Evolutionary conservation across 768 basidiomycete genomes (phyloP).

Genomic region (Cyclocybe cylindracea): DNA sequence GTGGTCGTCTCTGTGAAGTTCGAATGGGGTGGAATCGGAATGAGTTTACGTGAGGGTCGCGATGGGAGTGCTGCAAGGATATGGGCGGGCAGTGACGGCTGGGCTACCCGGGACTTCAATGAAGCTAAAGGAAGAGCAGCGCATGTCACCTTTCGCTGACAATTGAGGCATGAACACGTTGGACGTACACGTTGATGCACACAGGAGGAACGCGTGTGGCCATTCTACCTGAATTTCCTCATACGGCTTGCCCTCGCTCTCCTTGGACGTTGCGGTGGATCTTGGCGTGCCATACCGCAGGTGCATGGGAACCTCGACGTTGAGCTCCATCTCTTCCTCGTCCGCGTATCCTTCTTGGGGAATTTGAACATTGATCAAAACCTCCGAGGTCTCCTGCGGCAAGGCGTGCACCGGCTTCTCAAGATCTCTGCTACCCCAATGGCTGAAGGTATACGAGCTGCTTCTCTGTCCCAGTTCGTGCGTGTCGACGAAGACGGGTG

Average conservation of each 20-base stretch:
- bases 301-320: slow-evolving; percentile 47
- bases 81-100: slow-evolving; percentile 8
- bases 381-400: slow-evolving; percentile 18
- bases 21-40: slow-evolving; percentile 19
- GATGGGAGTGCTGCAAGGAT: slow-evolving; percentile 8
- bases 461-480: slow-evolving; percentile 45
- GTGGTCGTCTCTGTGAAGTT: slow-evolving; percentile 12
- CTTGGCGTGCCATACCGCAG: slow-evolving; percentile 42
- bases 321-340: slow-evolving; percentile 12
- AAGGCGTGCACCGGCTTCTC: slow-evolving; percentile 47
- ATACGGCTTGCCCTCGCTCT: slow-evolving; percentile 17
- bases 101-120: too few species aligned
- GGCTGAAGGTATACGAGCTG: slow-evolving; percentile 36
- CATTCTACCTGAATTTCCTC: slow-evolving; percentile 30
- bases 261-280: not conserved
- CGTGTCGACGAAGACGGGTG: slow-evolving; percentile 46
- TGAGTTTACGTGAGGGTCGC: slow-evolving; percentile 9
- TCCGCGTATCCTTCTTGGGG: slow-evolving; percentile 2
- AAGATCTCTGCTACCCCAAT: slow-evolving; percentile 44
- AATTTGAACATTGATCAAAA: slow-evolving; percentile 20
- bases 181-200: slow-evolving; percentile 28
- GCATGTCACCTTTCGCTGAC: too few species aligned
- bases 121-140: too few species aligned
- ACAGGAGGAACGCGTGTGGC: slow-evolving; percentile 41
- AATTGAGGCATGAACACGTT: not conserved